Evolutionary conservation across 2,329 filamentous ascomycete species (phyloP), one percentile per base, ranked within the genome.

Genomic region (Pseudogymnoascus sp.): DNA sequence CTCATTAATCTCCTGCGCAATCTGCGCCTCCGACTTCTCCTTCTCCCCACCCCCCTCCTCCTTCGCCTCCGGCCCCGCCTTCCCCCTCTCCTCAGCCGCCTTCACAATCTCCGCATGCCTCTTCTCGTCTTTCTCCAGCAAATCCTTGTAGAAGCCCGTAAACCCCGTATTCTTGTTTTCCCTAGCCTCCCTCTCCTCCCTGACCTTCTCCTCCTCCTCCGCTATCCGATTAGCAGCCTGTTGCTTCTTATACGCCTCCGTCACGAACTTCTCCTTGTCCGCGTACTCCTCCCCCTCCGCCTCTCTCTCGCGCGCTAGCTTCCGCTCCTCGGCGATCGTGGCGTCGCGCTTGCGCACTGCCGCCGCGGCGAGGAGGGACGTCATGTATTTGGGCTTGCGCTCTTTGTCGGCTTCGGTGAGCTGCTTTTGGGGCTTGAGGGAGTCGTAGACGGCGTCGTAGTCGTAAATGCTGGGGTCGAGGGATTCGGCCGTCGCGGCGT

Each of bases 201-300:
- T 79, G 64, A 74, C 76, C 71, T 80, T 82, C 76, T 95, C 90
- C 71, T 91, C 89, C 67, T 86, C 88, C 71, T 93, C 89, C 7
- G 90, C 71, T 62, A 80, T 78, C 68, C 80, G 79, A 67, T 90
- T 86, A 74, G 93, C 90, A 72, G 88, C 89, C 71, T 93, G 89
- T 72, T 93, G 90, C 71, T 82, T 81, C 77, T 89, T 91, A 74
- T 95, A 96, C 37, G 90, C 90, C 64, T 86, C 87, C 0, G 90
- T 95, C 35, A 95, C 91, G 68, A 95, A 95, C 75, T 88, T 90
- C 72, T 95, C 91, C 77, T 93, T 95, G 70, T 88, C 90, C 0
- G 83, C 88, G 70, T 86, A 95, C 71, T 89, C 88, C 35, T 93
- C 90, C 16, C 90, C 90, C 73, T 95, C 91, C 0, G 85, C 87